phyloP scores from a whole-genome alignment of 225 moss, liverwort and hornwort species.

The Ulota crispa region DNA sequence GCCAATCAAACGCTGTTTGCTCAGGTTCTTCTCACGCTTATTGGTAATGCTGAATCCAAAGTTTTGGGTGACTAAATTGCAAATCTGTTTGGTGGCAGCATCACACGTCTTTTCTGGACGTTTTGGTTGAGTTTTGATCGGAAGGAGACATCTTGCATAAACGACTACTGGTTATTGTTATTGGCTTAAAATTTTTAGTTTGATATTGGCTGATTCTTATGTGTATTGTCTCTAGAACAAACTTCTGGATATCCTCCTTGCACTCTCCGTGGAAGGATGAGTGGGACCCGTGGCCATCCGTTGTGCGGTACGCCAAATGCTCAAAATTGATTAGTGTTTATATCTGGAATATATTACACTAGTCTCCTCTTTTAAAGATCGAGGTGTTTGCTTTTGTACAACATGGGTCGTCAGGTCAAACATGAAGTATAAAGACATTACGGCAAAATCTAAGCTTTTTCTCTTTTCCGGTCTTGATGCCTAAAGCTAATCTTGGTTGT shows the following conservation, averaged over 20 bases:
- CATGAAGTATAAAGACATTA: constrained; percentile 19
- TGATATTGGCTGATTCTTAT: neutral
- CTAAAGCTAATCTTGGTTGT: constrained; percentile 20
- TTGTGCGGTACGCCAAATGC: constrained; percentile 71
- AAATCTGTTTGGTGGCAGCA: neutral
- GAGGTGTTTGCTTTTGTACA: constrained; percentile 2
- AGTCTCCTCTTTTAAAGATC: neutral
- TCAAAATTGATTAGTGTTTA: neutral
- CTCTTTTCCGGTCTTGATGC: constrained; percentile 9
- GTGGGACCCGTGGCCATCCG: constrained; percentile 88
- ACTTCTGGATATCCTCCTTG: constrained; percentile 72
- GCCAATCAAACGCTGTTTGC: constrained; percentile 90
- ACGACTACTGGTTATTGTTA: neutral
- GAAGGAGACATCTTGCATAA: neutral
- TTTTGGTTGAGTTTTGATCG: neutral
- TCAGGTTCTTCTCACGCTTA: constrained; percentile 57
- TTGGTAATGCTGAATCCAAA: neutral
- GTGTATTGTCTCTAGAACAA: constrained; percentile 61
- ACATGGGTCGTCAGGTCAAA: neutral
- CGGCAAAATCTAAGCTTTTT: constrained; percentile 15
- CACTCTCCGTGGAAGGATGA: constrained; percentile 86
- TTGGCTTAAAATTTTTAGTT: neutral
- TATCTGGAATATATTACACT: neutral
- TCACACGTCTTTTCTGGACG: neutral
- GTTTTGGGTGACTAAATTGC: neutral